A percentile compares a stretch with the other conserved stretches of the same genome.
These are phyloP conservation scores for Fraxinus cuspidata DNA, from an alignment of 257 asterid species.

Conservation along the genomic window DNA sequence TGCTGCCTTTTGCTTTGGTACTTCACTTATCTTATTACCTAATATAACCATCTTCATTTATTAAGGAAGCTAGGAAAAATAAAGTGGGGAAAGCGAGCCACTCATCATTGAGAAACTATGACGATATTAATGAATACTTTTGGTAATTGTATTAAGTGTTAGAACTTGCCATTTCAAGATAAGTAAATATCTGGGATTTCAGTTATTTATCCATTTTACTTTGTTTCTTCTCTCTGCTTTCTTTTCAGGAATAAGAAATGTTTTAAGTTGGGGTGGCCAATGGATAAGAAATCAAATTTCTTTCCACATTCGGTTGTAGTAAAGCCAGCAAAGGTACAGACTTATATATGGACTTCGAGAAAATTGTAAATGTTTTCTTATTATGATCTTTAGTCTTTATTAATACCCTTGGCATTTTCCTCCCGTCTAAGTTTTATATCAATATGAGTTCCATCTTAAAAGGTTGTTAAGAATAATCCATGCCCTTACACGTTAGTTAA, in stretches of 20 bases:
- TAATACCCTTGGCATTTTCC: slow-evolving; percentile 10
- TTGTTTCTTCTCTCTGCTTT: slow-evolving; percentile 23
- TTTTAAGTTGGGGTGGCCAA: slow-evolving; percentile 88
- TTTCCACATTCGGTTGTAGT: slow-evolving; percentile 67
- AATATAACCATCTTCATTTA: slow-evolving; percentile 42
- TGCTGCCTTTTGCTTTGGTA: slow-evolving; percentile 13
- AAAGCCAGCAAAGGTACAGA: slow-evolving; percentile 43
- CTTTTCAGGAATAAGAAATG: slow-evolving; percentile 72
- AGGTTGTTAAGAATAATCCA: no score
- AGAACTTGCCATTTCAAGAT: slow-evolving; percentile 20
- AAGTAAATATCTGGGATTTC: slow-evolving; percentile 2
- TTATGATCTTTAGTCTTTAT: slow-evolving; percentile 1
- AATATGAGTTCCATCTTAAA: no score
- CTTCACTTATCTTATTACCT: slow-evolving; percentile 21
- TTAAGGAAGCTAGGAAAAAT: slow-evolving; percentile 92
- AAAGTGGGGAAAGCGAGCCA: slow-evolving; percentile 88
- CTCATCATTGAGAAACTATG: slow-evolving; percentile 96
- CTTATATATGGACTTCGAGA: slow-evolving; percentile 21
- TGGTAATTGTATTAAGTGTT: slow-evolving; percentile 57
- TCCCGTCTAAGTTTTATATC: no score
- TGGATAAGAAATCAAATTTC: slow-evolving; percentile 70
- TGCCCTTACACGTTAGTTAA: no score
- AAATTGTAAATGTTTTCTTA: slow-evolving; percentile 12
- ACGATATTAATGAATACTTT: slow-evolving; percentile 92
- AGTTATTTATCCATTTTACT: slow-evolving; percentile 9